Evolutionary conservation across 192 early-diverging fungal genomes (phyloP).

Genomic region (Martensiomyces pterosporus): DNA sequence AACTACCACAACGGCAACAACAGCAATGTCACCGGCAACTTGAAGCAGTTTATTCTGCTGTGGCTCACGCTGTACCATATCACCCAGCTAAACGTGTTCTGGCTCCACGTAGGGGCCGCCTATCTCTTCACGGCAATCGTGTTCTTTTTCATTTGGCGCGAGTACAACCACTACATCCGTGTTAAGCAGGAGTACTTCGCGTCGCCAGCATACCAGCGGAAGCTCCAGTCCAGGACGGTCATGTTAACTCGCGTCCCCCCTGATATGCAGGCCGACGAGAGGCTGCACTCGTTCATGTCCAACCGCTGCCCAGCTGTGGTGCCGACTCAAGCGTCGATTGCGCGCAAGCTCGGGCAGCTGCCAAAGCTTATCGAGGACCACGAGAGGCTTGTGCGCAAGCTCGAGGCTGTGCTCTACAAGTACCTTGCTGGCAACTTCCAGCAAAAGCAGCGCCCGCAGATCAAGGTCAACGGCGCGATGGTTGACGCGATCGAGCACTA

Average conservation of each 20-base stretch:
- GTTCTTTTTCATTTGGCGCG: slow-evolving; percentile 49
- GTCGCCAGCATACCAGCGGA: slow-evolving; percentile 56
- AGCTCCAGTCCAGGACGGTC: slow-evolving; percentile 1
- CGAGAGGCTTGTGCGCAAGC: slow-evolving; percentile 55
- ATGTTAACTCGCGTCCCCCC: slow-evolving; percentile 62
- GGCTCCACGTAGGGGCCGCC: slow-evolving; percentile 57
- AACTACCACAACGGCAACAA: slow-evolving; percentile 61
- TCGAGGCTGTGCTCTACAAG: slow-evolving; percentile 61
- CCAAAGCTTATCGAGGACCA: slow-evolving; percentile 64
- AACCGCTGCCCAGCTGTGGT: slow-evolving; percentile 38
- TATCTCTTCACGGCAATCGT: slow-evolving; percentile 60
- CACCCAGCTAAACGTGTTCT: slow-evolving; percentile 53
- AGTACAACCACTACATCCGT: slow-evolving; percentile 52
- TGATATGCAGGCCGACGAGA: slow-evolving; percentile 55
- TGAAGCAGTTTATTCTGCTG: slow-evolving; percentile 32
- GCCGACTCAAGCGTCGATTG: slow-evolving; percentile 59
- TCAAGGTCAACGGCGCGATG: slow-evolving; percentile 43
- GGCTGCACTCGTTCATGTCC: slow-evolving; percentile 51
- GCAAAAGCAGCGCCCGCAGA: slow-evolving; percentile 34
- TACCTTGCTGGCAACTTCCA: slow-evolving; percentile 44
- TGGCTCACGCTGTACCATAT: slow-evolving; percentile 51
- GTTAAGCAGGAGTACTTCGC: slow-evolving; percentile 57
- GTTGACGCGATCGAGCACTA: slow-evolving; percentile 73
- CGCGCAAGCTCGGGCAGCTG: slow-evolving; percentile 60
- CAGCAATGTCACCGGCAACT: slow-evolving; percentile 18